Conservation (phyloP, 441 rosid genomes). For the Gossypium trilobum region DNA sequence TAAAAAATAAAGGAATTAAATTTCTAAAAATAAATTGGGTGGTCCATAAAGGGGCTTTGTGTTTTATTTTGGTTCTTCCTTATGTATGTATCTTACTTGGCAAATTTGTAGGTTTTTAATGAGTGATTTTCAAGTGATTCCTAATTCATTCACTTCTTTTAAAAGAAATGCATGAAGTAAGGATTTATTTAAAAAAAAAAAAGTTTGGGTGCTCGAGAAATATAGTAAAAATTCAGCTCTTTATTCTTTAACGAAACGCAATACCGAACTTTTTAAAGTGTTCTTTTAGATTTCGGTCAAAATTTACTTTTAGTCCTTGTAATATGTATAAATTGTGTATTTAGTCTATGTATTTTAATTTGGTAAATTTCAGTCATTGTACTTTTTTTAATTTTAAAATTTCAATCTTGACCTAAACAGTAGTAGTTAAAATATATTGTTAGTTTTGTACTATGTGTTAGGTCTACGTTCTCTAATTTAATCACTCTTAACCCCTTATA, state of each 20-base stretch:
- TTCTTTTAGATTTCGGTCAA: too few species aligned
- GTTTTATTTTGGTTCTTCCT: not conserved
- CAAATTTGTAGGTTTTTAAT: not conserved
- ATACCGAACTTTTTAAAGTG: not conserved
- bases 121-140: conserved; percentile 8
- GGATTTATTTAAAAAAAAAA: not conserved
- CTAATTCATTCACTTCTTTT: not conserved
- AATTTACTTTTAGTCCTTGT: too few species aligned
- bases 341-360: too few species aligned
- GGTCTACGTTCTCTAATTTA: too few species aligned
- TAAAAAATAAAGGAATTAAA: too few species aligned
- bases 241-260: conserved; percentile 5
- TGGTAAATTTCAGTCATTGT: too few species aligned
- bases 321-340: too few species aligned
- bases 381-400: too few species aligned
- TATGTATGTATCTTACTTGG: not conserved
- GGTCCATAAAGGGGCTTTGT: conserved; percentile 21
- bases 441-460: too few species aligned
- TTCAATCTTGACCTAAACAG: too few species aligned
- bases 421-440: too few species aligned
- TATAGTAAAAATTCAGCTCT: not conserved
- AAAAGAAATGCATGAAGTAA: not conserved
- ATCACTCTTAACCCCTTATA: too few species aligned
- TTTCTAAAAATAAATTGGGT: not conserved
- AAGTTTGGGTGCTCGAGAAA: not conserved